Conservation (phyloP, 2,329 filamentous ascomycete genomes). For the Phoma sp. region DNA sequence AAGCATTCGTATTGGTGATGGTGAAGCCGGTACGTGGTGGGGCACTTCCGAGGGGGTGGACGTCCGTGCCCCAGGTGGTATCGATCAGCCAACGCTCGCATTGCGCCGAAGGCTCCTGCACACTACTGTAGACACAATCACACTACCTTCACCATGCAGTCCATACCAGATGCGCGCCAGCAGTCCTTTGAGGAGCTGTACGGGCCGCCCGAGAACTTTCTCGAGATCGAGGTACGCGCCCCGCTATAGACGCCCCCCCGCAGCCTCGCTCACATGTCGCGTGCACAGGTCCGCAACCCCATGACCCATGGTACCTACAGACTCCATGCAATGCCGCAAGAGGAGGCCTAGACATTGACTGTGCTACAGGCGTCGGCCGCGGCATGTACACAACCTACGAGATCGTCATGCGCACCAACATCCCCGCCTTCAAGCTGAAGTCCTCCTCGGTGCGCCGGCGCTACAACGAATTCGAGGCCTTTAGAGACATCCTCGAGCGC, state of each 20-base stretch:
- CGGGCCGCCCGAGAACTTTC: constrained; percentile 96
- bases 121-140: not conserved
- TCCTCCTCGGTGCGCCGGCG: constrained; percentile 83
- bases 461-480: constrained; percentile 98
- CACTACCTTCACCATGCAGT: constrained; percentile 58
- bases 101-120: constrained; percentile 11
- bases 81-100: constrained; percentile 16
- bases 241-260: constrained; percentile 10
- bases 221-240: constrained; percentile 85
- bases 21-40: too few species aligned
- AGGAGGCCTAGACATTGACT: not conserved
- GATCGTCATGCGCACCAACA: constrained; percentile 97
- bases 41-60: too few species aligned
- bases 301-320: constrained; percentile 34
- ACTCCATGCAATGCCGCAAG: not conserved
- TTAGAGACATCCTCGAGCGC: constrained; percentile 95
- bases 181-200: constrained; percentile 99
- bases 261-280: constrained; percentile 33
- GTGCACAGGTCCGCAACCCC: constrained; percentile 81
- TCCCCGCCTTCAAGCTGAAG: constrained; percentile 96
- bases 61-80: constrained; percentile 1
- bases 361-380: constrained; percentile 81
- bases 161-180: constrained; percentile 72
- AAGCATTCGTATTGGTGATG: too few species aligned
- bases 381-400: constrained; percentile 99